Base-by-base conservation (phyloP, 2,329 filamentous ascomycete species). In the Talaromyces sp. region DNA sequence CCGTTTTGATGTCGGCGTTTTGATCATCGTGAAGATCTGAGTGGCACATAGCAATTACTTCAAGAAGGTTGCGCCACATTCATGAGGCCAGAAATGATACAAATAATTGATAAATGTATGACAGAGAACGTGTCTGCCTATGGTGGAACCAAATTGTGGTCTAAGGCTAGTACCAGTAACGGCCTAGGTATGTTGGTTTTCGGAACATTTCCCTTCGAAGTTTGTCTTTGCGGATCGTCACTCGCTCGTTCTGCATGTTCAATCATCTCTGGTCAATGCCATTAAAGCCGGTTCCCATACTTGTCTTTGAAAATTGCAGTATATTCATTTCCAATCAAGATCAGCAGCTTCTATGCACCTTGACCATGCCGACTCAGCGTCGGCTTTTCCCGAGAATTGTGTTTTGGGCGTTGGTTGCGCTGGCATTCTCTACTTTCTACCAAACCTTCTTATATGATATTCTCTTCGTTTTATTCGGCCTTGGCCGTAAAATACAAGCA, bases 391-490 rank as follows among this genome's bases (percentile, higher is more conserved):
- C 11, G 33, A 9, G 54, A n/a, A 57, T 42, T 16, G n/a, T 42
- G 14, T 42, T 12, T 6, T 57, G 54, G 37, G 23, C 37, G 37
- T 31, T 57, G 23, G 23, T 16, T 25, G 37, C 23, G 21, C 12
- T 57, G 37, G 23, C 12, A 42, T 2, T 42, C 23, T 18, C 54
- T 16, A 28, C 25, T 12, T 21, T 31, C 37, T 57, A 57, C 37
- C 37, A 57, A 57, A 57, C 8, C 37, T 42, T 42, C 21, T 14
- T 59, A n/a, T 50, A 25, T 28, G 46, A 65, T 33, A 16, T 73
- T 23, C 39, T 76, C 16, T 74, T 74, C 62, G 62, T 69, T 28
- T 66, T 67, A 7, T 23, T 76, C 5, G 74, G 75, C 23, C 54
- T 70, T 62, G 70, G 70, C 2, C 73, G 74, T 11, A 61, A 65